Percentiles rank a stretch among this genome's conserved stretches.
These are phyloP conservation scores for Lasiodiplodia gonubiensis DNA, from an alignment of 2,329 filamentous ascomycete genomes.

Conservation along the genomic window DNA sequence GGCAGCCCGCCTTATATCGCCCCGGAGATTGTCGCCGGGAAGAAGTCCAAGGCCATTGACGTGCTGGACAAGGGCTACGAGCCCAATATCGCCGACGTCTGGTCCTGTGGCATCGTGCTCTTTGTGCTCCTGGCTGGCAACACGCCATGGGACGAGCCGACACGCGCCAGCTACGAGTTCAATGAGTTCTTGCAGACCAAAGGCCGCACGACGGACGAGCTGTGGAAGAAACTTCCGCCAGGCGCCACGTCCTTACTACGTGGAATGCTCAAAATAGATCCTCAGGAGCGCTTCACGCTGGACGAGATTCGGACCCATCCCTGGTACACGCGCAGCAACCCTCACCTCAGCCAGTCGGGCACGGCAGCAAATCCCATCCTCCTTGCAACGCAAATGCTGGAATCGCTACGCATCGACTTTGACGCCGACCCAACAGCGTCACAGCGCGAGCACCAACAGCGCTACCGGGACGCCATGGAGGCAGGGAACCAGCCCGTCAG, in stretches of 20 bases:
- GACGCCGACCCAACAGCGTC: conserved; percentile 67
- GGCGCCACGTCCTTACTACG: conserved; percentile 81
- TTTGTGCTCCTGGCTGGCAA: conserved; percentile 96
- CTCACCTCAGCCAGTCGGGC: conserved; percentile 75
- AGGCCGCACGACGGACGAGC: conserved; percentile 80
- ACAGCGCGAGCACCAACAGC: conserved; percentile 45
- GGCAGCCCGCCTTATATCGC: conserved; percentile 97
- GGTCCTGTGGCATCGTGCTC: conserved; percentile 97
- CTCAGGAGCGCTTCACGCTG: conserved; percentile 78
- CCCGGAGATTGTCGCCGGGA: conserved; percentile 76
- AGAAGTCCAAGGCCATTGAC: conserved; percentile 53
- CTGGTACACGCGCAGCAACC: conserved; percentile 89
- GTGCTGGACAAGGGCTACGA: conserved; percentile 66
- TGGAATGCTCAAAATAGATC: conserved; percentile 89
- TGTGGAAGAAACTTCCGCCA: conserved; percentile 80
- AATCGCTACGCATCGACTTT: conserved; percentile 88
- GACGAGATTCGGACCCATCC: conserved; percentile 87
- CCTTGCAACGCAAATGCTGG: conserved; percentile 93
- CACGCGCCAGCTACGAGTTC: conserved; percentile 84
- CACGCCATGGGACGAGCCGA: conserved; percentile 96
- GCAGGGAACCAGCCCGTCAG: conserved; percentile 62
- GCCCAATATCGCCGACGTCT: conserved; percentile 86
- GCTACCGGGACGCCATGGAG: conserved; percentile 65
- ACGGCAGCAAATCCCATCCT: conserved; percentile 77
- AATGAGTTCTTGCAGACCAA: conserved; percentile 81